These are phyloP conservation scores for Fragilaria crotonensis DNA, from an alignment of 108 stramenopile genomes.

Conservation along the genomic window DNA sequence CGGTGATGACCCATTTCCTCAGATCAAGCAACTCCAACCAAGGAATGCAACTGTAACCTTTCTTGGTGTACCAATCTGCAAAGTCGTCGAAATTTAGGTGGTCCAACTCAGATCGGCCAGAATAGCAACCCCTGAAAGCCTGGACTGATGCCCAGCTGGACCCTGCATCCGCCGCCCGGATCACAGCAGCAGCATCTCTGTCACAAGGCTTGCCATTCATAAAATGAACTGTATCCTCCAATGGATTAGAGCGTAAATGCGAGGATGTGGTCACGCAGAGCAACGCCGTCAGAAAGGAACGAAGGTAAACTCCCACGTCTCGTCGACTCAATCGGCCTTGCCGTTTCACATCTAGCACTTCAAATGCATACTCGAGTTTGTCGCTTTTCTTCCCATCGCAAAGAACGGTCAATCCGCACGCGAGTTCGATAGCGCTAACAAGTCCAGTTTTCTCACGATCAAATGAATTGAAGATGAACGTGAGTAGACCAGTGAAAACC, in stretches of 20 bases:
- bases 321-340: slow-evolving; percentile 47
- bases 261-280: slow-evolving; percentile 49
- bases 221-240: slow-evolving; percentile 30
- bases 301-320: slow-evolving; percentile 58
- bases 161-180: slow-evolving; percentile 63
- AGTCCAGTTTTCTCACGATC: slow-evolving; percentile 53
- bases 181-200: slow-evolving; percentile 28
- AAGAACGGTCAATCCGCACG: slow-evolving; percentile 80
- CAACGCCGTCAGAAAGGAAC: slow-evolving; percentile 71
- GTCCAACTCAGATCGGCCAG: slow-evolving; percentile 14
- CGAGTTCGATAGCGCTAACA: slow-evolving; percentile 63
- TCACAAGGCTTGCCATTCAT: slow-evolving; percentile 37
- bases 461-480: slow-evolving; percentile 70
- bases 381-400: slow-evolving; percentile 87
- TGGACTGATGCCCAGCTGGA: slow-evolving; percentile 67
- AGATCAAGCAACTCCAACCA: slow-evolving; percentile 88
- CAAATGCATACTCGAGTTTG: slow-evolving; percentile 86
- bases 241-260: slow-evolving; percentile 21
- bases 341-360: slow-evolving; percentile 61
- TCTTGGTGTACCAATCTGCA: slow-evolving; percentile 87
- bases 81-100: slow-evolving; percentile 80
- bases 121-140: slow-evolving; percentile 39
- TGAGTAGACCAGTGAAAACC: slow-evolving; percentile 49
- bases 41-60: slow-evolving; percentile 69
- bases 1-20: slow-evolving; percentile 63